These are phyloP conservation scores for Pseudohalonectria lignicola DNA, from an alignment of 2,329 filamentous ascomycete species.

Conservation along the genomic window DNA sequence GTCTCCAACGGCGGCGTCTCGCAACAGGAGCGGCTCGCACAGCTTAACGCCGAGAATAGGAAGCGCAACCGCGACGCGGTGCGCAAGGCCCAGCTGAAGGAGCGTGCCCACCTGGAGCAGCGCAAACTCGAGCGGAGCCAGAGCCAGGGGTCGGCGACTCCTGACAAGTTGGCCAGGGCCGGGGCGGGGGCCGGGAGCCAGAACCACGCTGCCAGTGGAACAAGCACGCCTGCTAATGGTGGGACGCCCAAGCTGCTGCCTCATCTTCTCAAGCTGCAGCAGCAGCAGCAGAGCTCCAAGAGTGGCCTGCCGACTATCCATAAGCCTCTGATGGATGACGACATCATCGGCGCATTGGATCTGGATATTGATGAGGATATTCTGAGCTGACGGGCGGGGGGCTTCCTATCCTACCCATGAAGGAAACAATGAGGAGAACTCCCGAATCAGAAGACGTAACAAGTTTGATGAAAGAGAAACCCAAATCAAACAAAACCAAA, in stretches of 20 bases:
- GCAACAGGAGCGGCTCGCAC: slow-evolving; percentile 76
- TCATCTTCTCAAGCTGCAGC: slow-evolving; percentile 42
- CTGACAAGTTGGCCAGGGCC: no score
- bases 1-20: not conserved
- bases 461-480: no score
- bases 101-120: slow-evolving; percentile 55
- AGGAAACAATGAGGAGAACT: no score
- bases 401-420: no score
- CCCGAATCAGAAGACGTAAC: no score
- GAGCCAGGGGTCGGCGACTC: slow-evolving; percentile 35
- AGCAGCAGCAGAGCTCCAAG: slow-evolving; percentile 36
- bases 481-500: no score
- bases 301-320: slow-evolving; percentile 59
- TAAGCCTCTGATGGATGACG: slow-evolving; percentile 77
- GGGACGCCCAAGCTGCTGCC: slow-evolving; percentile 39
- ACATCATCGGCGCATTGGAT: slow-evolving; percentile 82
- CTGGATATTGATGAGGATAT: slow-evolving; percentile 89
- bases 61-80: slow-evolving; percentile 78
- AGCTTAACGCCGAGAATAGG: slow-evolving; percentile 77
- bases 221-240: slow-evolving; percentile 32
- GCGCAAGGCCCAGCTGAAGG: slow-evolving; percentile 79
- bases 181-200: slow-evolving; percentile 30
- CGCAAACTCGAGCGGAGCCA: slow-evolving; percentile 54
- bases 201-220: slow-evolving; percentile 21
- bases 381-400: slow-evolving; percentile 5